Percentiles rank a stretch among this genome's conserved stretches.
Conservation (phyloP, 176 grass and related monocot species). For the Luzula sylvatica region DNA sequence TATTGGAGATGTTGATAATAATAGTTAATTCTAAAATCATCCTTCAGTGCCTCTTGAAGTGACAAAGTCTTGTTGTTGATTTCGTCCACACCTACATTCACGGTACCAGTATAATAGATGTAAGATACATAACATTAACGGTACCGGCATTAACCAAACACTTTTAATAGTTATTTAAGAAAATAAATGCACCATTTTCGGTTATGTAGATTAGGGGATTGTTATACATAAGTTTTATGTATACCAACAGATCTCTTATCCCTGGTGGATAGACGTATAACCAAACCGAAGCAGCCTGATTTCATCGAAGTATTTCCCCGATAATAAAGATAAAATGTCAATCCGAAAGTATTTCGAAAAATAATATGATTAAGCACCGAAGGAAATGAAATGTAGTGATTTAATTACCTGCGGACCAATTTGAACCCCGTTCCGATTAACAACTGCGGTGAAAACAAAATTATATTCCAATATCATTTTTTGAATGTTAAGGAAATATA, state of each 20-base stretch:
- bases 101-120: no score
- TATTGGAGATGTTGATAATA: constrained; percentile 38
- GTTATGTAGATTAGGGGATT: constrained; percentile 32
- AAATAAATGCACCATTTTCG: constrained; percentile 20
- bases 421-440: constrained; percentile 1
- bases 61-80: constrained; percentile 22
- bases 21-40: constrained; percentile 42
- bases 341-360: neutral
- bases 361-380: neutral
- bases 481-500: neutral
- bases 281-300: constrained; percentile 29
- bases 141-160: neutral
- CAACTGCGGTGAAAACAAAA: no score
- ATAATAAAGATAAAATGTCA: neutral
- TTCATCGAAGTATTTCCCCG: neutral
- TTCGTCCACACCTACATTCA: constrained; percentile 24
- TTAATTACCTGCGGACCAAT: constrained; percentile 13
- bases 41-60: constrained; percentile 43
- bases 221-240: constrained; percentile 30
- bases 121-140: neutral
- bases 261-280: constrained; percentile 30
- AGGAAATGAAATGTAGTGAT: neutral
- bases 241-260: constrained; percentile 27
- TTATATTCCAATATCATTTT: no score
- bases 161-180: no score